Conservation (phyloP, 2,329 filamentous ascomycete species). For the Aspergillus oerlinghausenensis region DNA sequence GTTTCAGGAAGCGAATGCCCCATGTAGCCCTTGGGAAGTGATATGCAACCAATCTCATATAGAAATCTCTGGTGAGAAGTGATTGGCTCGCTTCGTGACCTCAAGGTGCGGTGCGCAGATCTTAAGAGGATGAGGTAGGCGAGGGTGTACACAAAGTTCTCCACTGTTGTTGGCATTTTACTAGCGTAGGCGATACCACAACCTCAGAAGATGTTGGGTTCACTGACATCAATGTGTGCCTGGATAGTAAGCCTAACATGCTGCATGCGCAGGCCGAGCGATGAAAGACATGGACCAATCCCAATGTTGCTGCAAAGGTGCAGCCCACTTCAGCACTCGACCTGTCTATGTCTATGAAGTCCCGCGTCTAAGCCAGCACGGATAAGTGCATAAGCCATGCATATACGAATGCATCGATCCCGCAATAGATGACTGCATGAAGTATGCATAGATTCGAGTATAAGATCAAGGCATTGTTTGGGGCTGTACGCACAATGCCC, state of each 20-base stretch:
- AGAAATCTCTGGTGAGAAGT: background rate
- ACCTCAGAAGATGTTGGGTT: constrained; percentile 43
- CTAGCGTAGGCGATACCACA: constrained; percentile 39
- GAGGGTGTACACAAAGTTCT: constrained; percentile 44
- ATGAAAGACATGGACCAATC: constrained; percentile 26
- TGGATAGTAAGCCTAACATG: constrained; percentile 37
- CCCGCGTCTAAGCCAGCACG: background rate
- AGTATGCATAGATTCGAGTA: background rate
- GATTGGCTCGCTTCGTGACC: constrained; percentile 8
- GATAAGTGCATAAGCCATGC: background rate
- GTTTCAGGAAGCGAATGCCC: background rate
- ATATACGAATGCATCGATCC: background rate
- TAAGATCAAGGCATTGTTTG: background rate
- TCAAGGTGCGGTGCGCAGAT: constrained; percentile 15
- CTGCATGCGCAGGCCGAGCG: constrained; percentile 37
- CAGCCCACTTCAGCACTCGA: constrained; percentile 27
- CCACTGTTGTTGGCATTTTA: constrained; percentile 39
- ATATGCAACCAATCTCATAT: background rate
- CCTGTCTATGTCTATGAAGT: background rate
- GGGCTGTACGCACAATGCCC: background rate
- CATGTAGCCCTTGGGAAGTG: background rate
- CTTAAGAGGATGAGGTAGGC: constrained; percentile 41
- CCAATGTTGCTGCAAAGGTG: constrained; percentile 33
- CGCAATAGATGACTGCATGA: background rate
- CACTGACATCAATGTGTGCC: constrained; percentile 44